Evolutionary conservation across 1,284 basidiomycete species (phyloP).

Genomic region (Xanthoconium separans): DNA sequence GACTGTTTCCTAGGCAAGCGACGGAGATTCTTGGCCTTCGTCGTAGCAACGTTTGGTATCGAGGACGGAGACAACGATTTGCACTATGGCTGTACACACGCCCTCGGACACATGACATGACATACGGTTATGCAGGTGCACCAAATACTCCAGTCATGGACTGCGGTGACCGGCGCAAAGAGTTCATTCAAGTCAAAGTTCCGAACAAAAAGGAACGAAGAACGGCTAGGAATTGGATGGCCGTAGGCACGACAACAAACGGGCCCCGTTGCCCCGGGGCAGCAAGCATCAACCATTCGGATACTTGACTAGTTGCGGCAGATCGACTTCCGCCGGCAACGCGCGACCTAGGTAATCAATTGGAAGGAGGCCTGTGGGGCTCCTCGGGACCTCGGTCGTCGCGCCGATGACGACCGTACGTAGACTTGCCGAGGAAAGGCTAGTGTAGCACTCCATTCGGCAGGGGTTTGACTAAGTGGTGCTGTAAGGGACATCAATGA

Average conservation of each 20-base stretch:
- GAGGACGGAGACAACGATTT: neutral
- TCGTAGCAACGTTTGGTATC: conserved; percentile 9
- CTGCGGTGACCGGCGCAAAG: neutral
- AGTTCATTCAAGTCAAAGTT: conserved; percentile 4
- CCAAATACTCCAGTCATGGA: neutral
- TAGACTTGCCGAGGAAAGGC: neutral
- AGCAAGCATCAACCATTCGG: neutral
- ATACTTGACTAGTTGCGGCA: neutral
- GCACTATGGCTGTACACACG: neutral
- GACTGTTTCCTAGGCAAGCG: conserved; percentile 37
- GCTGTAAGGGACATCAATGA: too few relatives aligned
- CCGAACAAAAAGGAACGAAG: neutral
- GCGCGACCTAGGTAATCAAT: neutral
- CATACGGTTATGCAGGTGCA: neutral
- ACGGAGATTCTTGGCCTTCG: conserved; percentile 13
- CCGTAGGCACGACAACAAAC: conserved; percentile 17
- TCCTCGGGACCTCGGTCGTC: conserved; percentile 32
- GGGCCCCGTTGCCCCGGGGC: neutral
- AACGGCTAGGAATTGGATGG: neutral
- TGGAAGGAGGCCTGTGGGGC: neutral
- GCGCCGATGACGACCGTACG: neutral
- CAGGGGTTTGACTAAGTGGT: neutral
- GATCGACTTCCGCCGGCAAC: conserved; percentile 2
- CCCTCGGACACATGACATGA: neutral
- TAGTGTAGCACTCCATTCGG: neutral